Evolutionary conservation across 2,329 filamentous ascomycete genomes (phyloP).

Genomic region (Trichoderma sp.): DNA sequence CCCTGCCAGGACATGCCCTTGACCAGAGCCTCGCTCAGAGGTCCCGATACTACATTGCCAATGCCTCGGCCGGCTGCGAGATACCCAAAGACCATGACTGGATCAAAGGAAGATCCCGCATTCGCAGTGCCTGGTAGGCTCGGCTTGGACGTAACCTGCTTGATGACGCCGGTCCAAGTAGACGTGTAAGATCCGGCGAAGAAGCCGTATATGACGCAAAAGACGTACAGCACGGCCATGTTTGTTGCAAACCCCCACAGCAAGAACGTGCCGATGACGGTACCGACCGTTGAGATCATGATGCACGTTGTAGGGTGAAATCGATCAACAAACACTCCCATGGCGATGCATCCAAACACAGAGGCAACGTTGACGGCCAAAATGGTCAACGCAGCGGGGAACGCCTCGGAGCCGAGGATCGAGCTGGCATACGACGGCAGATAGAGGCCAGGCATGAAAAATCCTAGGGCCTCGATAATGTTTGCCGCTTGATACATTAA

Average conservation of each 20-base stretch:
- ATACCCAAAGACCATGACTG: slow-evolving; percentile 56
- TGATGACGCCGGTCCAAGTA: slow-evolving; percentile 54
- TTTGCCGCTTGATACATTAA: slow-evolving; percentile 54
- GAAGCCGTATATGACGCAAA: slow-evolving; percentile 57
- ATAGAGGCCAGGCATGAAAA: slow-evolving; percentile 58
- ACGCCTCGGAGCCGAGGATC: slow-evolving; percentile 42
- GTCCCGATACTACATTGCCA: slow-evolving; percentile 57
- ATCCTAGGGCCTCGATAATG: slow-evolving; percentile 53
- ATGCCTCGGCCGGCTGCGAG: slow-evolving; percentile 58
- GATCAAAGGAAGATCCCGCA: slow-evolving; percentile 35
- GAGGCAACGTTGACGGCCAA: slow-evolving; percentile 54
- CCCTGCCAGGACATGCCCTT: slow-evolving; percentile 42
- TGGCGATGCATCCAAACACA: slow-evolving; percentile 52
- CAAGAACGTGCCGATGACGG: slow-evolving; percentile 51
- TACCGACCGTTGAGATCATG: slow-evolving; percentile 51
- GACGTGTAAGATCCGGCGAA: slow-evolving; percentile 60
- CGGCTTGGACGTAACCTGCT: slow-evolving; percentile 30
- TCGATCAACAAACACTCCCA: slow-evolving; percentile 53
- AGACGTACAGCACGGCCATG: slow-evolving; percentile 51
- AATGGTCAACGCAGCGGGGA: slow-evolving; percentile 49
- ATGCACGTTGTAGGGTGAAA: slow-evolving; percentile 48
- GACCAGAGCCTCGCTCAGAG: slow-evolving; percentile 53
- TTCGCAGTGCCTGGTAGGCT: slow-evolving; percentile 13
- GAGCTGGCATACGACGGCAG: slow-evolving; percentile 52
- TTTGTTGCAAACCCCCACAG: slow-evolving; percentile 55